A percentile compares a stretch with the other conserved stretches of the same genome.
Evolutionary conservation across 2,329 filamentous ascomycete genomes (phyloP).

Genomic region (Pleurostoma richardsiae): DNA sequence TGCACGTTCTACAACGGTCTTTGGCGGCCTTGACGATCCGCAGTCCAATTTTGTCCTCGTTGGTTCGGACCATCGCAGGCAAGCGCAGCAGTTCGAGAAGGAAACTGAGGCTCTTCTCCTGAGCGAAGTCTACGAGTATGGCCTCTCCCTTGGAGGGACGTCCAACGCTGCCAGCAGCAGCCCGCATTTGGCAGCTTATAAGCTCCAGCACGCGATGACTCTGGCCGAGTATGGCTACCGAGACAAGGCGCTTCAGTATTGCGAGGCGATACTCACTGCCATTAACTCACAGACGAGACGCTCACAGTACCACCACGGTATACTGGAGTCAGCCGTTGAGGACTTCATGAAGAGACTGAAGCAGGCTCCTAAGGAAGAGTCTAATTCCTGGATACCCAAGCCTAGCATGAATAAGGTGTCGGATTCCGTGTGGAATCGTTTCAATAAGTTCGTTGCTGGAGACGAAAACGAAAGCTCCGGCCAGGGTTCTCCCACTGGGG

Average conservation of each 20-base stretch:
- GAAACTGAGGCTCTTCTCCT: slow-evolving; percentile 85
- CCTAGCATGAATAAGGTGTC: slow-evolving; percentile 95
- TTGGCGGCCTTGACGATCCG: slow-evolving; percentile 80
- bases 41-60: slow-evolving; percentile 76
- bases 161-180: slow-evolving; percentile 51
- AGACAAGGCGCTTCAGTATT: slow-evolving; percentile 84
- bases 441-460: slow-evolving; percentile 94
- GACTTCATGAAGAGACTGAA: slow-evolving; percentile 80
- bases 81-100: slow-evolving; percentile 66
- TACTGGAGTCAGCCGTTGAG: slow-evolving; percentile 71
- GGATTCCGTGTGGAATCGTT: slow-evolving; percentile 82
- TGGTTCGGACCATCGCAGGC: slow-evolving; percentile 73
- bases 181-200: slow-evolving; percentile 86
- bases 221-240: slow-evolving; percentile 80
- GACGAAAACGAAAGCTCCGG: slow-evolving; percentile 70
- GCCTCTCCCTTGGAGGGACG: slow-evolving; percentile 63
- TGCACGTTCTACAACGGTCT: slow-evolving; percentile 62
- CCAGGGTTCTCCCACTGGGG: slow-evolving; percentile 50
- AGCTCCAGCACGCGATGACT: slow-evolving; percentile 78
- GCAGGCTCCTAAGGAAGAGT: slow-evolving; percentile 76
- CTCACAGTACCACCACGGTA: slow-evolving; percentile 79
- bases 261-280: slow-evolving; percentile 71
- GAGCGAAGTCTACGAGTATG: slow-evolving; percentile 96
- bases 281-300: slow-evolving; percentile 77
- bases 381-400: slow-evolving; percentile 86